Evolutionary conservation across 2,329 filamentous ascomycete species (phyloP), one percentile per base, ranked within the genome.

Genomic region (Lasiodiplodia sp.): DNA sequence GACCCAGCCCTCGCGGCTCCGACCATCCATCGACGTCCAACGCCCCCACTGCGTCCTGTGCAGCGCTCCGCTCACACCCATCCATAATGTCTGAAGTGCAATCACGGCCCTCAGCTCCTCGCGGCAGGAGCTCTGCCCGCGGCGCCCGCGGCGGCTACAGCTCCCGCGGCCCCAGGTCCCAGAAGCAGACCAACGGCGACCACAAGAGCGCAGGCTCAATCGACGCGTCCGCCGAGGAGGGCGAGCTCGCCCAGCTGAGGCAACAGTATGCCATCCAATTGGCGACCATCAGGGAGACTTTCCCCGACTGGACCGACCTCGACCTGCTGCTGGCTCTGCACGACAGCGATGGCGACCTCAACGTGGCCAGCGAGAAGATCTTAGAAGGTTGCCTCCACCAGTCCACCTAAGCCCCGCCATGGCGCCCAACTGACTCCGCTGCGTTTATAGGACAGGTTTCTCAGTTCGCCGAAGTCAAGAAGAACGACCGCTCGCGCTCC

Each of bases 241-340:
- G 93, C 80, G 94, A 97, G 82, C 87, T 98, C 73, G 92, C 91
- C 78, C 90, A 96, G 83, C 89, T 98, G 79, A 96, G 96, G 88
- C 94, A 93, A 86, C 90, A 92, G 80, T 96, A 97, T 79, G 88
- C 91, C 76, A 84, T 85, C 77, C 92, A 95, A 83, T 88, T 97
- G 75, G 86, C 86, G 71, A 89, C 91, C 76, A 90, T 99, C 79
- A 94, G 93, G 84, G 94, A 97, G 81, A 90, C 98, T 84, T 97
- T 97, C 84, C 90, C 93, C 70, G 91, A 94, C 81, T 98, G 95
- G 96, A 95, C 94, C 75, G 93, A 97, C 77, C 93, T 94, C 80
- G 95, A 98, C 80, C 89, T 98, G 72, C 89, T 98, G 72, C 96
- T 96, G 80, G 94, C 94, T 71, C 87, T 99, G 70, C 90, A 97